Evolutionary conservation across 495 filamentous ascomycete genomes (phyloP).

Genomic region (Tuber calosporum): DNA sequence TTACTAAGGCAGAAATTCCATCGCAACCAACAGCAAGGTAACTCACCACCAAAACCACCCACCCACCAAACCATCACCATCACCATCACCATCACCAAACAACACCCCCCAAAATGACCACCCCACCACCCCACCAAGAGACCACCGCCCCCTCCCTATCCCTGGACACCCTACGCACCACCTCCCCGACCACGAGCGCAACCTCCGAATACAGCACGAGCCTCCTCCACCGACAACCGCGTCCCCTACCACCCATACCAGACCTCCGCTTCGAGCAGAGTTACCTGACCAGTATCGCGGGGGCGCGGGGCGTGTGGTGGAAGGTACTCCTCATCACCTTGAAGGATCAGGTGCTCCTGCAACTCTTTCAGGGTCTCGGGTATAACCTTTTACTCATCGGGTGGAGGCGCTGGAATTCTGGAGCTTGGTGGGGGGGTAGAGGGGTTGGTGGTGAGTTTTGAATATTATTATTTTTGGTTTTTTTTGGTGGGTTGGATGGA

Average conservation of each 20-base stretch:
- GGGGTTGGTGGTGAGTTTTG: slow-evolving; percentile 61
- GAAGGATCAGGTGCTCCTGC: slow-evolving; percentile 66
- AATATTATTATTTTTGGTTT: too few species aligned
- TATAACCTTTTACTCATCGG: slow-evolving; percentile 28
- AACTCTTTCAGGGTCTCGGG: slow-evolving; percentile 34
- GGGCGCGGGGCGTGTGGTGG: slow-evolving; percentile 63
- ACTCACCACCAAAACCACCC: too few species aligned
- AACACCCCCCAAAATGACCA: neutral
- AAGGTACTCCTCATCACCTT: slow-evolving; percentile 74
- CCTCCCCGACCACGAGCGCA: slow-evolving; percentile 1
- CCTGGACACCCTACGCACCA: slow-evolving; percentile 16
- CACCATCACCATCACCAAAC: neutral
- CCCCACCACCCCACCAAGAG: slow-evolving; percentile 4
- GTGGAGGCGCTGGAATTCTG: slow-evolving; percentile 37
- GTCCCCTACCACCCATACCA: slow-evolving; percentile 60
- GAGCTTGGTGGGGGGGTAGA: slow-evolving; percentile 74
- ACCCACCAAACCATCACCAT: neutral
- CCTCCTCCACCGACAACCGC: slow-evolving; percentile 49
- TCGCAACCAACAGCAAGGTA: too few species aligned
- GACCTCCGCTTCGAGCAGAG: slow-evolving; percentile 96
- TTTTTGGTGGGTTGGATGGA: too few species aligned
- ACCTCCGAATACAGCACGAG: slow-evolving; percentile 6
- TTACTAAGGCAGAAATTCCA: neutral
- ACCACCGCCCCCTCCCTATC: slow-evolving; percentile 12
- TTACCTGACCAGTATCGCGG: slow-evolving; percentile 76